These are phyloP conservation scores for Carpinus fangiana DNA, from an alignment of 306 rosid genomes.

Conservation along the genomic window DNA sequence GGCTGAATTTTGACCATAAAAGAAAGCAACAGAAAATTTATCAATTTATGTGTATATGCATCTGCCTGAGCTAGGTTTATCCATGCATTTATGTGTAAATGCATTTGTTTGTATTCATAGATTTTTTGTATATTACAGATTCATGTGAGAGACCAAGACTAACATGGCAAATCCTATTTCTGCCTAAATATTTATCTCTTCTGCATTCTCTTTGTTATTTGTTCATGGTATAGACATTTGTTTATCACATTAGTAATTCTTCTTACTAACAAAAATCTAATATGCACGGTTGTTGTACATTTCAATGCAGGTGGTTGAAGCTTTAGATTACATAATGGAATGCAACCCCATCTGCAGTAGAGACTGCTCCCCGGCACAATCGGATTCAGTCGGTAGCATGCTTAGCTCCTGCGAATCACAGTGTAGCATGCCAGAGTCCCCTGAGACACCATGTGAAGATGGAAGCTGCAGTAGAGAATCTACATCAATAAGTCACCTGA, in stretches of 20 bases:
- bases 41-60: background rate
- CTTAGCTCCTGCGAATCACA: constrained; percentile 32
- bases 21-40: background rate
- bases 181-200: background rate
- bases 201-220: background rate
- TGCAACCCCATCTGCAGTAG: constrained; percentile 36
- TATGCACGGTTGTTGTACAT: background rate
- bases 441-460: constrained; percentile 24
- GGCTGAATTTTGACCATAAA: background rate
- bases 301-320: constrained; percentile 54
- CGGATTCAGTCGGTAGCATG: constrained; percentile 40
- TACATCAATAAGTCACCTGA: background rate
- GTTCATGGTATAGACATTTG: background rate
- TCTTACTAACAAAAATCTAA: background rate
- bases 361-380: constrained; percentile 47
- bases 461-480: constrained; percentile 19
- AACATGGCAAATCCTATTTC: background rate
- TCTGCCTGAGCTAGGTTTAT: no score
- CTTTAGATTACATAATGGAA: constrained; percentile 40
- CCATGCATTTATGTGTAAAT: no score
- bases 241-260: background rate
- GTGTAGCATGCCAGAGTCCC: constrained; percentile 18
- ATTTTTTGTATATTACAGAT: background rate
- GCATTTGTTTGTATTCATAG: background rate
- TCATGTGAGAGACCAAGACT: background rate